Conservation (phyloP, 164 flowering plant genomes). For the Platanus orientalis region DNA sequence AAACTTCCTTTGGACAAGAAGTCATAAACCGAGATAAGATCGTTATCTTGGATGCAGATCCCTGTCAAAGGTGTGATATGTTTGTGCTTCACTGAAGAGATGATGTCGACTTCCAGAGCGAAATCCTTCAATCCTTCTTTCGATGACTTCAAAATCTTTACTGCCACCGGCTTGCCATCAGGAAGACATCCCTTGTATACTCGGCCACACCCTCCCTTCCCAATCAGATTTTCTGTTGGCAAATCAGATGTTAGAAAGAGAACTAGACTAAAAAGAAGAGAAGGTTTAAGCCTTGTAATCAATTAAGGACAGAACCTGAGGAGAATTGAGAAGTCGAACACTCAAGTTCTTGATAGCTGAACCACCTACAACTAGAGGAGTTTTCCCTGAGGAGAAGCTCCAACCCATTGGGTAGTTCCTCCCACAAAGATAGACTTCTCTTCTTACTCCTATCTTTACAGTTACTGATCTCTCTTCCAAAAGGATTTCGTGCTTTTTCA, state of each 20-base stretch:
- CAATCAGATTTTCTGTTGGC: constrained; percentile 65
- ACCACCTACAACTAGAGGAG: constrained; percentile 44
- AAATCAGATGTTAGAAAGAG: neutral
- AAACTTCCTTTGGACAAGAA: constrained; percentile 66
- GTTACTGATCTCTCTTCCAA: constrained; percentile 13
- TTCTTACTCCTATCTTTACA: constrained; percentile 8
- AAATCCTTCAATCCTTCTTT: constrained; percentile 65
- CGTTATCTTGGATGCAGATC: constrained; percentile 48
- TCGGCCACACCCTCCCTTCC: constrained; percentile 71
- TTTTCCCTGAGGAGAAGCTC: constrained; percentile 34
- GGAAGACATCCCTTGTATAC: constrained; percentile 79
- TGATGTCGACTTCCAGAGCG: constrained; percentile 61
- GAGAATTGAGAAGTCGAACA: constrained; percentile 56
- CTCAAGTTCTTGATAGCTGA: constrained; percentile 45
- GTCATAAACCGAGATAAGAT: constrained; percentile 68
- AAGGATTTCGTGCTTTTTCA: constrained; percentile 15
- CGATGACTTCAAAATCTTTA: constrained; percentile 59
- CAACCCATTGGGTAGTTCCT: constrained; percentile 36
- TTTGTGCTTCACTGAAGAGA: constrained; percentile 60
- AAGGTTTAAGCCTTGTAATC: neutral
- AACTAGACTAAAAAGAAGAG: neutral
- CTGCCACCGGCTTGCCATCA: constrained; percentile 68
- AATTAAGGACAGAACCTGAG: constrained; percentile 58
- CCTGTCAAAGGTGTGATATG: constrained; percentile 62
- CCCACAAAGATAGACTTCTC: constrained; percentile 11